Percentiles rank a stretch among this genome's conserved stretches.
Evolutionary conservation across 768 basidiomycete genomes (phyloP).

Genomic region (Leccinum boreale): DNA sequence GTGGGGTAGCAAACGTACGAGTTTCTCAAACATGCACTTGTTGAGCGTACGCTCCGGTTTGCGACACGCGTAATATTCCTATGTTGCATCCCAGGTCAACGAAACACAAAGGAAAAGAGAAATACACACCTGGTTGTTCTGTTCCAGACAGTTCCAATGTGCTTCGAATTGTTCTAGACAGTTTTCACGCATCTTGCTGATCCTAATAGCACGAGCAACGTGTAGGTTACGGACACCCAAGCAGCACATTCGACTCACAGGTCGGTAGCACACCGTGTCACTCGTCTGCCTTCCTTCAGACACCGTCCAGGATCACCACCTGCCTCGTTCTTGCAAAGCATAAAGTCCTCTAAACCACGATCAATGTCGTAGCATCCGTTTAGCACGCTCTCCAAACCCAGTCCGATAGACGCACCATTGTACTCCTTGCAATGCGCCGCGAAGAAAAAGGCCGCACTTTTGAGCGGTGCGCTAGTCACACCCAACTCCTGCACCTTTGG

Average conservation of each 20-base stretch:
- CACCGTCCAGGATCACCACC: constrained; percentile 84
- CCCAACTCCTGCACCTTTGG: constrained; percentile 90
- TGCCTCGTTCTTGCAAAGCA: constrained; percentile 96
- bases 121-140: constrained; percentile 82
- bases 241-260: constrained; percentile 54
- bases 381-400: constrained; percentile 3
- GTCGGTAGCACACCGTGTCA: constrained; percentile 93
- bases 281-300: constrained; percentile 91
- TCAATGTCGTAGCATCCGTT: constrained; percentile 10
- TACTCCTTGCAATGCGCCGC: constrained; percentile 94
- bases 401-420: constrained; percentile 67
- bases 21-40: constrained; percentile 93
- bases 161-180: constrained; percentile 83
- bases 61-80: constrained; percentile 91
- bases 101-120: background rate
- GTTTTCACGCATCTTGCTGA: constrained; percentile 90
- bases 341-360: constrained; percentile 71
- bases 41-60: constrained; percentile 86
- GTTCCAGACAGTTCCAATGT: constrained; percentile 94
- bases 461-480: constrained; percentile 86
- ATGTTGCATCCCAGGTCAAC: constrained; percentile 1
- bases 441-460: constrained; percentile 96
- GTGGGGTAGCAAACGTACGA: constrained; percentile 53
- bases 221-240: background rate
- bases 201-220: constrained; percentile 44